phyloP scores from a whole-genome alignment of 441 rosid genomes.

The Populus hybrid region DNA sequence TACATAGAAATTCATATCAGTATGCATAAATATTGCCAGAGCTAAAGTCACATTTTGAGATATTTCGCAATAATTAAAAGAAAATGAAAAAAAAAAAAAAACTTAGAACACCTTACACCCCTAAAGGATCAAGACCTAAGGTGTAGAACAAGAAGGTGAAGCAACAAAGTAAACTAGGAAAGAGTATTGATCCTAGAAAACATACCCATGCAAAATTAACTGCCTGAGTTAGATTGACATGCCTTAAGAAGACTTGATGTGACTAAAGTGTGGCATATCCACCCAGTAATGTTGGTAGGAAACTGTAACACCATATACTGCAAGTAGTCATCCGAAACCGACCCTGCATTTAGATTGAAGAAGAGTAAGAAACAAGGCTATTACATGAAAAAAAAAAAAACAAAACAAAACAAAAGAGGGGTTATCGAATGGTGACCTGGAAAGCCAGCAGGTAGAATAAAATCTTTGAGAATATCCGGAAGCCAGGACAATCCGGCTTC shows the following conservation, averaged over 20 bases:
- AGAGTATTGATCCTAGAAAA: constrained; percentile 19
- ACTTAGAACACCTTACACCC: neutral
- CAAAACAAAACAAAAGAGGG: neutral
- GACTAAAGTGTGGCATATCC: constrained; percentile 90
- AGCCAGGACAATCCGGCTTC: constrained; percentile 50
- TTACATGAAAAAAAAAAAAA: neutral
- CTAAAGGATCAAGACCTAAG: neutral
- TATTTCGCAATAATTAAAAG: neutral
- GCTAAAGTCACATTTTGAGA: neutral
- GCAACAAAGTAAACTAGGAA: constrained; percentile 11
- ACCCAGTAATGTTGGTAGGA: constrained; percentile 93
- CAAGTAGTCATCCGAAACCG: constrained; percentile 94
- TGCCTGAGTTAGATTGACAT: constrained; percentile 48
- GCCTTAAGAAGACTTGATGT: constrained; percentile 98
- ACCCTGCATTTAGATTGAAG: constrained; percentile 43
- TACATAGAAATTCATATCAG: neutral
- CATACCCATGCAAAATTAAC: constrained; percentile 32
- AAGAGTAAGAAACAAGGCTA: constrained; percentile 9
- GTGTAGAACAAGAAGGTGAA: neutral
- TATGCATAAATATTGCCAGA: neutral
- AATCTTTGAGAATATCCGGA: constrained; percentile 57
- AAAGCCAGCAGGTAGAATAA: constrained; percentile 79
- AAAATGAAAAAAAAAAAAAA: neutral
- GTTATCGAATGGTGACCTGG: constrained; percentile 52
- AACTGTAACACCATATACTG: constrained; percentile 87